Percentiles rank a stretch among this genome's conserved stretches.
phyloP scores from a whole-genome alignment of 1,284 basidiomycete genomes.

The Microbotryum lychnidis-dioicae region DNA sequence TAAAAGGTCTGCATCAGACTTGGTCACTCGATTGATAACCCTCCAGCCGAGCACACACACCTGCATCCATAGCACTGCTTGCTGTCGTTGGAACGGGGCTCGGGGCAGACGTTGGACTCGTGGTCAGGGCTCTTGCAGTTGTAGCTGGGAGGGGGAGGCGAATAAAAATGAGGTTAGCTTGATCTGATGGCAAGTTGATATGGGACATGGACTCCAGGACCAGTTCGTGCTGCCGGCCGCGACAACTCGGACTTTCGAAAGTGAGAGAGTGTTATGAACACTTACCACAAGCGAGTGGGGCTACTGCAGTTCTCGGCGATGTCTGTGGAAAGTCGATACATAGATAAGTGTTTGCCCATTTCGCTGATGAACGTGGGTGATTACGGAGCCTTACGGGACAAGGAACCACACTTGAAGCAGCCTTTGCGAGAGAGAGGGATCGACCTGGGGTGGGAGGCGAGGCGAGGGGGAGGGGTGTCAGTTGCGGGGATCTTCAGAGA shows the following conservation, averaged over 20 bases:
- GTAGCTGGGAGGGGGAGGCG: constrained; percentile 44
- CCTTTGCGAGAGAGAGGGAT: constrained; percentile 56
- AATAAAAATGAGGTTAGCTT: too few species aligned
- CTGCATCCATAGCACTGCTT: constrained; percentile 71
- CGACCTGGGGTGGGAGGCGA: too few species aligned
- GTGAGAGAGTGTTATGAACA: neutral
- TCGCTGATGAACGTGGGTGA: too few species aligned
- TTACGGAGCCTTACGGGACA: constrained; percentile 12
- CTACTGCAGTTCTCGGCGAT: constrained; percentile 82
- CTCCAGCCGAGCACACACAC: constrained; percentile 53
- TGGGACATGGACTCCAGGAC: too few species aligned
- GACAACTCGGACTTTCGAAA: neutral
- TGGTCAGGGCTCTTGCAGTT: constrained; percentile 85
- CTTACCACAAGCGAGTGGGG: constrained; percentile 63
- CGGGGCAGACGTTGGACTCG: constrained; percentile 75
- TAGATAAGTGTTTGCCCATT: too few species aligned
- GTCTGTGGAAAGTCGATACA: constrained; percentile 43
- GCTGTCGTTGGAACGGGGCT: constrained; percentile 62
- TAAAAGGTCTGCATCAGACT: neutral
- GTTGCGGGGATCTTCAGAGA: too few species aligned
- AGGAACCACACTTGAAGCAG: constrained; percentile 56
- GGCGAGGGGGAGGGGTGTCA: too few species aligned
- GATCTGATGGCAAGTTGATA: too few species aligned
- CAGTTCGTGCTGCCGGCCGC: too few species aligned
- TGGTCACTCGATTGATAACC: constrained; percentile 44